These are phyloP conservation scores for Graphilbum fragrans DNA, from an alignment of 2,329 filamentous ascomycete genomes.

Conservation along the genomic window DNA sequence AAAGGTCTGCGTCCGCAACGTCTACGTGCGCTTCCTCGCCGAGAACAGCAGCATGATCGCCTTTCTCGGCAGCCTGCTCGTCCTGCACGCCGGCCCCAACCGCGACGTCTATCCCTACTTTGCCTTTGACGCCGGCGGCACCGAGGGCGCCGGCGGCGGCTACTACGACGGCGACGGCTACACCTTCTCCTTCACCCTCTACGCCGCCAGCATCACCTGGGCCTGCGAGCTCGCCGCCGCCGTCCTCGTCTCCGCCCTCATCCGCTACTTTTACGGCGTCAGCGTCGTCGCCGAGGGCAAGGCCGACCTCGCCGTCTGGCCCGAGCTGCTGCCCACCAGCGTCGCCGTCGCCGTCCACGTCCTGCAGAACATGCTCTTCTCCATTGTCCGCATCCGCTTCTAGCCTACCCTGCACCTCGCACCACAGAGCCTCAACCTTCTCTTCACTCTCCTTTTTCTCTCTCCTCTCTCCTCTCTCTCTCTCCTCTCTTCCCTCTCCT, in stretches of 20 bases:
- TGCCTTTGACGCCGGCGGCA: constrained; percentile 46
- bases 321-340: constrained; percentile 53
- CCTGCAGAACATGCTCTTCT: constrained; percentile 61
- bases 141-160: constrained; percentile 19
- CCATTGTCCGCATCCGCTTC: constrained; percentile 54
- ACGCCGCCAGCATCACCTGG: constrained; percentile 53
- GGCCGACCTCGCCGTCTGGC: constrained; percentile 52
- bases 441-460: not conserved
- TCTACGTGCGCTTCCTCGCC: constrained; percentile 55
- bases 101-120: constrained; percentile 60
- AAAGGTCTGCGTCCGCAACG: constrained; percentile 52
- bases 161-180: constrained; percentile 28
- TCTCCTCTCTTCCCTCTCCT: not conserved
- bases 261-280: constrained; percentile 45
- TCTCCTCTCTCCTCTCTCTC: not conserved
- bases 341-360: constrained; percentile 56
- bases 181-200: constrained; percentile 51
- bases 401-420: constrained; percentile 15
- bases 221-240: constrained; percentile 53
- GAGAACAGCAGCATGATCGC: constrained; percentile 59
- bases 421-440: not conserved
- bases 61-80: constrained; percentile 52
- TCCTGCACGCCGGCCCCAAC: constrained; percentile 55
- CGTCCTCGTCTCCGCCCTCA: constrained; percentile 44
- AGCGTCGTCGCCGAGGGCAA: constrained; percentile 54